Conservation (phyloP, 305 asterid species). For the Fraxinus platypoda region DNA sequence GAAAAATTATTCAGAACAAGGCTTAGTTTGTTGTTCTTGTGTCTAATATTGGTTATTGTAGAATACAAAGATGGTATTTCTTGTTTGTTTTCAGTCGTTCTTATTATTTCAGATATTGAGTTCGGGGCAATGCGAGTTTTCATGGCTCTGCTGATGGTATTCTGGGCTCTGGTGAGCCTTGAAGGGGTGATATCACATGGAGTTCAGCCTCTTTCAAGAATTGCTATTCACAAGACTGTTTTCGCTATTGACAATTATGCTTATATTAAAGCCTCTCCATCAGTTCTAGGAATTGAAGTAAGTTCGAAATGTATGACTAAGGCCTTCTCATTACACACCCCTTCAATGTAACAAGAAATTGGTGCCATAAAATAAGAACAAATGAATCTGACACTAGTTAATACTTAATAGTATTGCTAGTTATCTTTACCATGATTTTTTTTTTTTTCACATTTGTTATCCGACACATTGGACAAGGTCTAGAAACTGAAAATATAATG, state of each 20-base stretch:
- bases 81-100: not conserved
- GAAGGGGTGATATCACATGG: slow-evolving; percentile 59
- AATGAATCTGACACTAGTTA: not conserved
- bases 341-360: not conserved
- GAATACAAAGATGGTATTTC: not conserved
- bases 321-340: not conserved
- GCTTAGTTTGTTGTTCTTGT: not conserved
- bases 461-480: not conserved
- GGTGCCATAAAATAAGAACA: not conserved
- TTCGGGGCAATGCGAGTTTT: slow-evolving; percentile 37
- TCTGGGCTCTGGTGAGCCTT: slow-evolving; percentile 45
- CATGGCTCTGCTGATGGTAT: slow-evolving; percentile 37
- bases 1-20: not conserved
- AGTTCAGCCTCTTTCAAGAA: slow-evolving; percentile 64
- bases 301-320: slow-evolving; percentile 18
- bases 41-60: not conserved
- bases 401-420: not conserved
- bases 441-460: not conserved
- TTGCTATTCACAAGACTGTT: slow-evolving; percentile 56
- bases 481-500: slow-evolving; percentile 5
- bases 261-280: slow-evolving; percentile 62
- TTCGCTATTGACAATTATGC: slow-evolving; percentile 53
- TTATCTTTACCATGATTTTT: not conserved
- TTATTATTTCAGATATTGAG: slow-evolving; percentile 27
- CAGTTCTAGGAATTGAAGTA: slow-evolving; percentile 71